These are phyloP conservation scores for Arabis alpina DNA, from an alignment of 345 rosid species.

Conservation along the genomic window DNA sequence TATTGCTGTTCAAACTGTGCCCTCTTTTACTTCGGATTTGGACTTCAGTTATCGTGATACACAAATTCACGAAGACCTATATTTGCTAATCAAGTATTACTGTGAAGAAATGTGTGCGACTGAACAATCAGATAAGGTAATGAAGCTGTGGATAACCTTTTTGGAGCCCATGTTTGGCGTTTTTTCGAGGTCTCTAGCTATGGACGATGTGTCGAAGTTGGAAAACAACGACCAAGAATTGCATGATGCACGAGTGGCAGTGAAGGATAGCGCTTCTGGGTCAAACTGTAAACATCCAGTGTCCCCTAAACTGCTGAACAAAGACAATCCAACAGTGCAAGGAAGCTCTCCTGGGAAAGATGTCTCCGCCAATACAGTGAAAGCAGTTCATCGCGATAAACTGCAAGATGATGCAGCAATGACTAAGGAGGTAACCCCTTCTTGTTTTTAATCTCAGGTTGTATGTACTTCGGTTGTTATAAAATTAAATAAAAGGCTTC, in stretches of 20 bases:
- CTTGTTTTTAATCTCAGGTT: conserved; percentile 8
- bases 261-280: conserved; percentile 51
- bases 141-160: conserved; percentile 90
- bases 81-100: conserved; percentile 86
- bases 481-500: neutral
- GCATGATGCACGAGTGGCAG: conserved; percentile 51
- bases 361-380: conserved; percentile 24
- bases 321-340: conserved; percentile 56
- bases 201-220: conserved; percentile 65
- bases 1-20: conserved; percentile 72
- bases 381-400: conserved; percentile 41
- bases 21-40: conserved; percentile 67
- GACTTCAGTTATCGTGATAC: conserved; percentile 75
- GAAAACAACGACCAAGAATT: conserved; percentile 50
- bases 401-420: conserved; percentile 49
- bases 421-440: conserved; percentile 57
- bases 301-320: conserved; percentile 60
- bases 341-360: conserved; percentile 61
- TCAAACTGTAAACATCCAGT: conserved; percentile 53
- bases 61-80: conserved; percentile 84
- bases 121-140: conserved; percentile 82
- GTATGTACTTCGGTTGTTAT: conserved; percentile 11
- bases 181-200: conserved; percentile 71
- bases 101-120: conserved; percentile 82
- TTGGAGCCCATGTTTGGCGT: conserved; percentile 87